Evolutionary conservation across 192 early-diverging fungal genomes (phyloP), one percentile per base, ranked within the genome.

Genomic region (Backusella parvicylindrica): DNA sequence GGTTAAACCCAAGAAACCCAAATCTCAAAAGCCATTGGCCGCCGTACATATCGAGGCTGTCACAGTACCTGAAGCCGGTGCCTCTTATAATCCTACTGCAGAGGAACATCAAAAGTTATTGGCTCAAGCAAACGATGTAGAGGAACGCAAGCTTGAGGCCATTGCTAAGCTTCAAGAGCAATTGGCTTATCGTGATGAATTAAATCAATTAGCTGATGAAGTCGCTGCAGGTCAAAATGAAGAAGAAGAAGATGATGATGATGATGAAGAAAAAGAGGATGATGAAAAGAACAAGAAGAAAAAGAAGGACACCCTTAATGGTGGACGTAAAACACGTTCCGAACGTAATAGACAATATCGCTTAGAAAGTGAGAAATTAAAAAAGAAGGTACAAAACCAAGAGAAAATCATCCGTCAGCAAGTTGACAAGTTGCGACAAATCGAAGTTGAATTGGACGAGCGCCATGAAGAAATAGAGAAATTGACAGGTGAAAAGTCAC

Each of bases 1-100:
- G 26, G 37, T 41, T 7, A 70, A 69, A 11, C 77, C 76, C 23
- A 81, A 85, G 70, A 80, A 79, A 3, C 87, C 89, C 18, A 56
- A 37, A 28, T 83, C 87, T 0, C 49, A 80, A 49, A 90, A 82
- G 73, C 85, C 83, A n/a, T 65, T 84, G 37, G 84, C 68, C 0
- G 71, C 60, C 13, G 69, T 91, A 12, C 70, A 82, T 53, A 32
- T 67, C 18, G 88, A 92, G 0, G 93, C 93, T 3, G 90, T 99
- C 2, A 83, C 89, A 36, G 81, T 92, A 41, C 87, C 92, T 28
- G 92, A 96, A 68, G 89, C 93, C 2, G 98, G 98, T 53, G 87
- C 93, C 0, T 98, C 96, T 16, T 99, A 99, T 83, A 94, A 95
- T 66, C 98, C 98, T 8, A 84, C 86, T 13, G 86, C 90, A 75